Evolutionary conservation across 2,329 filamentous ascomycete genomes (phyloP), one percentile per base, ranked within the genome.

Genomic region (Aspergillus sp.): DNA sequence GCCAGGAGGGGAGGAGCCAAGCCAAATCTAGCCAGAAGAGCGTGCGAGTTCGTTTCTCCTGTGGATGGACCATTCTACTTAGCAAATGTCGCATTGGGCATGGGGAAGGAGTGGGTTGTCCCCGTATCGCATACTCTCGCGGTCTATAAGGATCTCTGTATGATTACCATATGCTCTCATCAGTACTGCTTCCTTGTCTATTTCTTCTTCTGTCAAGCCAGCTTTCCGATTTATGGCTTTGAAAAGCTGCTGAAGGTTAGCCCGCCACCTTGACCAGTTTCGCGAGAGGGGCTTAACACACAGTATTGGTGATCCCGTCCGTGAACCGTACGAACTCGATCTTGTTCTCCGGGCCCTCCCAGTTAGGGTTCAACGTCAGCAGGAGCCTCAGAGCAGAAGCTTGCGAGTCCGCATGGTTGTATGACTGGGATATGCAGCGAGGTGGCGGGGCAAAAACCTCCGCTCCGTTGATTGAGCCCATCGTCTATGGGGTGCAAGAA

Each of bases 271-370:
- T 49, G 43, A 15, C 46, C 41, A 40, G 33, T 43, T 45, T 27
- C 27, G 39, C 15, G 47, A 21, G 17, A 48, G 33, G 25, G 2
- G 12, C 37, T 25, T 56, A 49, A 81, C 82, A 65, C 77, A 86
- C 84, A 64, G 93, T 98, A 77, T 99, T 99, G 65, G 95, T 99
- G 78, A 98, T 99, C 71, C 95, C 95, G 70, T 99, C 95, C 40
- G 92, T 99, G 80, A 98, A 99, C 63, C 90, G 88, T 65, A 91
- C 83, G 71, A 98, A 91, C 69, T 95, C 87, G 67, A 99, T 83
- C 44, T 88, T 84, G 57, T 90, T 89, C 63, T 87, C 86, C 37
- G 84, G 80, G 48, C 84, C 82, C 65, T 87, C 83, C 95, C 95
- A 99, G 67, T 96, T 87, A 11, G 93, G 93, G 59, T 88, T 85